Percentiles rank a stretch among this genome's conserved stretches.
Conservation (phyloP, 1,284 basidiomycete species). For the Rhodotorula glutinis region DNA sequence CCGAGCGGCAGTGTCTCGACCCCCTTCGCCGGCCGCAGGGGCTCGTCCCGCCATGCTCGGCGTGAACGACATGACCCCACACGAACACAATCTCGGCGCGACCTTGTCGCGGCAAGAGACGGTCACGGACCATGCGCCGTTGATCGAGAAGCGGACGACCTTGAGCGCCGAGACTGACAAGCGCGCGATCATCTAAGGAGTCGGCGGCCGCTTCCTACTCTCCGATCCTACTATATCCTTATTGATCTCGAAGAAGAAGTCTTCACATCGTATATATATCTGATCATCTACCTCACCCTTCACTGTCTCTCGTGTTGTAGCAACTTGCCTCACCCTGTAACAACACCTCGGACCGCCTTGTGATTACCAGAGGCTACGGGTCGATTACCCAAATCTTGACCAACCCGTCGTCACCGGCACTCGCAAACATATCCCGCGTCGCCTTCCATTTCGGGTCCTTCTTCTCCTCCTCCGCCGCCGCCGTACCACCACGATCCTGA, state of each 20-base stretch:
- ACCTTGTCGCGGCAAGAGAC: slow-evolving; percentile 17
- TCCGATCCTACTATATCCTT: too few relatives aligned
- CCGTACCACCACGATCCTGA: not conserved
- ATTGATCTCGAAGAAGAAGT: too few relatives aligned
- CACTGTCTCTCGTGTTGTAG: not conserved
- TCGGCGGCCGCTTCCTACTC: too few relatives aligned
- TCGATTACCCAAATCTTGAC: slow-evolving; percentile 62
- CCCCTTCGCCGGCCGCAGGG: slow-evolving; percentile 18
- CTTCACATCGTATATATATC: slow-evolving; percentile 6
- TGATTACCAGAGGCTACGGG: not conserved
- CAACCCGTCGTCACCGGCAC: slow-evolving; percentile 72
- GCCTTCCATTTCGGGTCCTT: slow-evolving; percentile 47
- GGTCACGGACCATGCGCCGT: slow-evolving; percentile 20
- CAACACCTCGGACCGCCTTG: too few relatives aligned
- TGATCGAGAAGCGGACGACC: slow-evolving; percentile 30
- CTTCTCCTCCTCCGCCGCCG: slow-evolving; percentile 41
- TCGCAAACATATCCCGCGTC: slow-evolving; percentile 64
- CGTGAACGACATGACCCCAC: not conserved
- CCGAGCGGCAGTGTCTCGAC: slow-evolving; percentile 27
- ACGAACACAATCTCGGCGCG: slow-evolving; percentile 8
- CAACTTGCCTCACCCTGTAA: not conserved
- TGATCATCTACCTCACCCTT: not conserved
- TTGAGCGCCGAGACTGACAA: not conserved
- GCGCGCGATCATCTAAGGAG: not conserved
- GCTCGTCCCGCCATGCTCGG: not conserved